Conservation (phyloP, 208 protist genomes). For the Novymonas esmeraldas region DNA sequence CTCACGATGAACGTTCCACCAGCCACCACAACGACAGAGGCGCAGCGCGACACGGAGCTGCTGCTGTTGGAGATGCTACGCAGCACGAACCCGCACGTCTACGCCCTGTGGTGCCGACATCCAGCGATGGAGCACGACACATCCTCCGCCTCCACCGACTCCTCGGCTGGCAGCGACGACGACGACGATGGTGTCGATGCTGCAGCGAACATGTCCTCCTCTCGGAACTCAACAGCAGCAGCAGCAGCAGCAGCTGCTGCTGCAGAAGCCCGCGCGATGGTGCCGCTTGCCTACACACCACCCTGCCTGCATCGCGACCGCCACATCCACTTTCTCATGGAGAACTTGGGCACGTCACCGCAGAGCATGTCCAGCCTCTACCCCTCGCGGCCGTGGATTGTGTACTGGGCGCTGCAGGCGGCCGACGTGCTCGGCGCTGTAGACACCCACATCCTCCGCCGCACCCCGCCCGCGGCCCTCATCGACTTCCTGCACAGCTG, state of each 20-base stretch:
- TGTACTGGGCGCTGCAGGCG: slow-evolving; percentile 81
- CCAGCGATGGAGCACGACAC: slow-evolving; percentile 17
- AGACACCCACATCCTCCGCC: slow-evolving; percentile 38
- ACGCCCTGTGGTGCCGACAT: slow-evolving; percentile 51
- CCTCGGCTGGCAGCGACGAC: neutral
- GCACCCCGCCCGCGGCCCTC: slow-evolving; percentile 42
- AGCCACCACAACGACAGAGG: slow-evolving; percentile 39
- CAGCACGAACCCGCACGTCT: slow-evolving; percentile 42
- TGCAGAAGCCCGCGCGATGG: no score
- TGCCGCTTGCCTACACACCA: neutral
- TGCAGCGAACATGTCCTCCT: neutral
- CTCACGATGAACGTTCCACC: slow-evolving; percentile 27
- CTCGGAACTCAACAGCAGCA: neutral
- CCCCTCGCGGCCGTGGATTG: slow-evolving; percentile 72
- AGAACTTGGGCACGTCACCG: slow-evolving; percentile 16
- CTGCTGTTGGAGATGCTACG: slow-evolving; percentile 53
- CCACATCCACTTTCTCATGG: slow-evolving; percentile 46
- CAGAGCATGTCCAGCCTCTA: slow-evolving; percentile 43
- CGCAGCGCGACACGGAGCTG: slow-evolving; percentile 68
- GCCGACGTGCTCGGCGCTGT: slow-evolving; percentile 73
- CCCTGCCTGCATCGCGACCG: slow-evolving; percentile 12
- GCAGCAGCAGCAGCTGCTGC: no score
- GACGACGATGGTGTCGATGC: neutral
- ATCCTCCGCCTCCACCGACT: neutral
- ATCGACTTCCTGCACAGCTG: slow-evolving; percentile 57